Percentiles rank a stretch among this genome's conserved stretches.
Conservation (phyloP, 345 rosid species). For the Brassica incana region DNA sequence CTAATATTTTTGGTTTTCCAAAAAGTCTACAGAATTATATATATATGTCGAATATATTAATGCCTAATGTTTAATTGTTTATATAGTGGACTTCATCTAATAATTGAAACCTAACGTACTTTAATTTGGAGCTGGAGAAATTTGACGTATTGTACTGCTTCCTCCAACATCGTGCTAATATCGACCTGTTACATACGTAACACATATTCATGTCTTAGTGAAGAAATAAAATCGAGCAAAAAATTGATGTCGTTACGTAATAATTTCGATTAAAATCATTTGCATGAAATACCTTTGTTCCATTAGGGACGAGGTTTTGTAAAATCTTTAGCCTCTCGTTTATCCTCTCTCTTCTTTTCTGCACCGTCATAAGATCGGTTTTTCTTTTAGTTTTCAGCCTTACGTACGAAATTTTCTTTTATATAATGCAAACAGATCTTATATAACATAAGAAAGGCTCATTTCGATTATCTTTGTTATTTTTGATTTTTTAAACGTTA, state of each 20-base stretch:
- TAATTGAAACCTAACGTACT: conserved; percentile 39
- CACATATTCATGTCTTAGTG: neutral
- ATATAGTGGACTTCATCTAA: neutral
- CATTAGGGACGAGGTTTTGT: conserved; percentile 85
- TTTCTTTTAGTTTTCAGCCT: neutral
- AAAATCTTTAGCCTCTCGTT: conserved; percentile 75
- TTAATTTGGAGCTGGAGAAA: conserved; percentile 84
- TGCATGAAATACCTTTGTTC: conserved; percentile 67
- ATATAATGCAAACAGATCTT: neutral
- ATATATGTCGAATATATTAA: neutral
- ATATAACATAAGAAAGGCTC: neutral
- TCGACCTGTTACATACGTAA: conserved; percentile 58
- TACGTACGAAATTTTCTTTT: neutral
- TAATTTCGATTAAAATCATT: neutral
- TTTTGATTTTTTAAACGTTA: neutral
- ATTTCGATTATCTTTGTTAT: neutral
- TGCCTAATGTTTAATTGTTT: neutral
- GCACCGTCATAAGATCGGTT: conserved; percentile 16
- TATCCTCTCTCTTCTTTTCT: conserved; percentile 90
- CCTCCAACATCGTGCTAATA: conserved; percentile 94
- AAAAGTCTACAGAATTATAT: neutral
- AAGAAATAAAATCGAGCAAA: neutral
- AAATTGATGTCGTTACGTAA: neutral
- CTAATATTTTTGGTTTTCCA: neutral
- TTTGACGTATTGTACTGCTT: conserved; percentile 86